Evolutionary conservation across 2,329 filamentous ascomycete genomes (phyloP), one percentile per base, ranked within the genome.

Genomic region (Alternaria metachromatica): DNA sequence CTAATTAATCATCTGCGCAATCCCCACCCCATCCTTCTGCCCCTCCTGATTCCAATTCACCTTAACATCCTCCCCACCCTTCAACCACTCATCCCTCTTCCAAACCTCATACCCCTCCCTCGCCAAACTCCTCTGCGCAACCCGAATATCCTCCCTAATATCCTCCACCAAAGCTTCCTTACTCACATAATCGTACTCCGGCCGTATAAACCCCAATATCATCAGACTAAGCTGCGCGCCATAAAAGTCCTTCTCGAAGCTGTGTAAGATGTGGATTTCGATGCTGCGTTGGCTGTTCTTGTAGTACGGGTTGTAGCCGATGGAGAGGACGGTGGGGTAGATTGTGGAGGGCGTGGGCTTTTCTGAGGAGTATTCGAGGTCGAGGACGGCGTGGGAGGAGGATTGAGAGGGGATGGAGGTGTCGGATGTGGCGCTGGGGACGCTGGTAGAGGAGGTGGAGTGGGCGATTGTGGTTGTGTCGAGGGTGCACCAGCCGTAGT

Each of bases 231-330:
- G 91, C 70, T 89, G 87, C 6, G 87, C 87, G 66, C 88, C 92
- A 82, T 98, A 98, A 79, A 99, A 99, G 78, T 98, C 94, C 43
- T 85, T 83, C 2, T 82, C 80, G 78, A 97, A 97, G 46, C 85
- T 80, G 75, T 93, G 90, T 80, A 99, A 87, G 58, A 99, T 87
- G 82, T 97, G 94, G 60, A 97, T 94, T 85, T 97, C 94, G 76
- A 96, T 94, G 66, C 88, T 93, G 66, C 93, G 90, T 50, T 92
- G 89, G 5, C 87, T 90, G 85, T 99, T 98, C 79, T 94, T 94
- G 87, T 97, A 99, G 82, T 94, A 98, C 0, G 96, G 96, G 81
- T 98, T 99, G 87, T 94, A 98, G 48, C 96, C 96, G 43, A 79
- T 77, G 18, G 63, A 69, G 2, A 79, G 71, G 2, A 79, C 77